These are phyloP conservation scores for Fusarium odoratissimum DNA, from an alignment of 2,329 filamentous ascomycete species.

Conservation along the genomic window DNA sequence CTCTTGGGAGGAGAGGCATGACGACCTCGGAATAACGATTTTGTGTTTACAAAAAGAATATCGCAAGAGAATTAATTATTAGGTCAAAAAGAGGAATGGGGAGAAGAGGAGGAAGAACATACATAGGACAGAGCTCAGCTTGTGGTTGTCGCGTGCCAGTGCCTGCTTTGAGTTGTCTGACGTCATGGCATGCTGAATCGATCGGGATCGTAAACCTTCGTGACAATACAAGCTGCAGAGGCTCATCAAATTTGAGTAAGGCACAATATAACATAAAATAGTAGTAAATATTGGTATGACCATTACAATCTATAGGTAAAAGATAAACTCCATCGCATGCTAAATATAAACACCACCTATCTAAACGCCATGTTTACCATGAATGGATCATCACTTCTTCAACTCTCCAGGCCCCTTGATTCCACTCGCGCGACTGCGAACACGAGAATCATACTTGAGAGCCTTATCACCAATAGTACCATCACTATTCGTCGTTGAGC, in stretches of 20 bases:
- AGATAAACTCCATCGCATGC: neutral
- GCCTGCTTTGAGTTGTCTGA: constrained; percentile 25
- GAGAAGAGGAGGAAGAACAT: neutral
- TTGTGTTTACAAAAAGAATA: neutral
- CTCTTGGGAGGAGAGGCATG: constrained; percentile 39
- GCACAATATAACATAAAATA: neutral
- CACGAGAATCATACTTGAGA: constrained; percentile 30
- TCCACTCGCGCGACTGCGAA: constrained; percentile 34
- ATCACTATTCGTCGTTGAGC: constrained; percentile 34
- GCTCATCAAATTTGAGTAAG: neutral
- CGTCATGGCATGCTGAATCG: constrained; percentile 23
- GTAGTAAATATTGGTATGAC: neutral
- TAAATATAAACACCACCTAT: neutral
- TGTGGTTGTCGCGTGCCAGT: constrained; percentile 29
- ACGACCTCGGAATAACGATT: neutral
- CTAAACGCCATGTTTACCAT: neutral
- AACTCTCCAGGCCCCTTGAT: constrained; percentile 35
- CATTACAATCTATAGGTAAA: neutral
- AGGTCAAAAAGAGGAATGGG: neutral
- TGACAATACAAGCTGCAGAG: neutral
- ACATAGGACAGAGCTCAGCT: neutral
- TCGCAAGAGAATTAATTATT: neutral
- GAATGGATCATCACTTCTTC: constrained; percentile 19
- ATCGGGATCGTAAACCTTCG: constrained; percentile 15
- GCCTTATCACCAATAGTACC: constrained; percentile 31